Conservation (phyloP, 1,284 basidiomycete genomes). For the Naganishia cerealis region DNA sequence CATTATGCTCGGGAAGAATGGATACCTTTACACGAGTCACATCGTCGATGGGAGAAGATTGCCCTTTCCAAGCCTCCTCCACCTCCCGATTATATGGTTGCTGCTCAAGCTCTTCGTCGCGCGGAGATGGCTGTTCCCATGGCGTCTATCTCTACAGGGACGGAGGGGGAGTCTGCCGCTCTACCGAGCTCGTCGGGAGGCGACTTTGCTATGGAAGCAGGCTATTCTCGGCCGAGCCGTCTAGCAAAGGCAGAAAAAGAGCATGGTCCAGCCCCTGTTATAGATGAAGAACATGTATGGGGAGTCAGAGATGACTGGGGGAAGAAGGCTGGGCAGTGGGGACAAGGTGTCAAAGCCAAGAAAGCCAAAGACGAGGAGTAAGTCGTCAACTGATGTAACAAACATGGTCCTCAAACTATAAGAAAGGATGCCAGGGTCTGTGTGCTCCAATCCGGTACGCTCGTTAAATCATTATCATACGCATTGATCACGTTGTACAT, state of each 20-base stretch:
- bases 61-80: conserved; percentile 34
- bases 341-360: conserved; percentile 51
- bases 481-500: conserved; percentile 5
- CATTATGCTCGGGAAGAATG: conserved; percentile 57
- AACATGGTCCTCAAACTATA: not conserved
- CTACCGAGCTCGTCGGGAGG: not conserved
- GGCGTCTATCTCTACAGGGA: conserved; percentile 20
- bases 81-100: conserved; percentile 22
- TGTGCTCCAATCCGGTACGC: not conserved
- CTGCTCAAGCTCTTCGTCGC: conserved; percentile 13
- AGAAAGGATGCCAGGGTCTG: not conserved
- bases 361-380: conserved; percentile 30
- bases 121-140: conserved; percentile 15
- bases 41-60: conserved; percentile 54
- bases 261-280: conserved; percentile 39
- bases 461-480: conserved; percentile 23
- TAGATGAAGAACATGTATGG: conserved; percentile 51
- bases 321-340: conserved; percentile 56
- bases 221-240: conserved; percentile 37
- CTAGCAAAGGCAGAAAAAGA: conserved; percentile 20
- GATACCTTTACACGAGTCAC: conserved; percentile 43
- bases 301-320: conserved; percentile 56
- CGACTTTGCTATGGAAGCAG: conserved; percentile 43
- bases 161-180: conserved; percentile 13
- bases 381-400: not conserved